Percentiles rank a stretch among this genome's conserved stretches.
Evolutionary conservation across 805 yeast genomes (phyloP).

Genomic region (Cyberlindnera maclurae): DNA sequence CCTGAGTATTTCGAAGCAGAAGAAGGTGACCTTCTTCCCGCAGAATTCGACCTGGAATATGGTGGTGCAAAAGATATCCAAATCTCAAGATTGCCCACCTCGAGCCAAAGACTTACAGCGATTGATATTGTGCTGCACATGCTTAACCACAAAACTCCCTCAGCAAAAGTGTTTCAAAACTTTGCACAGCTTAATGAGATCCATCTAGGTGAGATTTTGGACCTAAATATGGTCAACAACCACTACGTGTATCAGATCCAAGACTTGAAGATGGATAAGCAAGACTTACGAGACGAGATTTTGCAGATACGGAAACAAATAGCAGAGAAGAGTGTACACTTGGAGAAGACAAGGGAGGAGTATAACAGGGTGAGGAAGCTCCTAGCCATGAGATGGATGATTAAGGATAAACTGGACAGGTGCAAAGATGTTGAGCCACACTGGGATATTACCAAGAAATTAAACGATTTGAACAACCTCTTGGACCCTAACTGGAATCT

Average conservation of each 20-base stretch:
- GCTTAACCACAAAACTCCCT: constrained; percentile 3
- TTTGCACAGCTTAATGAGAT: constrained; percentile 20
- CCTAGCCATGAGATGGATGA: constrained; percentile 14
- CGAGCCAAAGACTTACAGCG: constrained; percentile 15
- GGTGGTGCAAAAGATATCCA: constrained; percentile 9
- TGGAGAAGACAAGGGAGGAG: constrained; percentile 21
- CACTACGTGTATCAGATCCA: constrained; percentile 25
- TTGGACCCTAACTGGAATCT: constrained; percentile 23
- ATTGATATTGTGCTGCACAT: constrained; percentile 15
- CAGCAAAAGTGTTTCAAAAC: constrained; percentile 5
- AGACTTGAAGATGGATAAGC: constrained; percentile 24
- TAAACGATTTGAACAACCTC: constrained; percentile 23
- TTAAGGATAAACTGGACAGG: constrained; percentile 7
- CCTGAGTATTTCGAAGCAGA: too few species aligned
- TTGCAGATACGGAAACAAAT: constrained; percentile 25
- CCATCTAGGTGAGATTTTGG: constrained; percentile 29
- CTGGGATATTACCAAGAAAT: constrained; percentile 14
- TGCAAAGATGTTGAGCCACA: background rate
- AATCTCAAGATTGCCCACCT: constrained; percentile 21
- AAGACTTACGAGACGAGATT: constrained; percentile 24
- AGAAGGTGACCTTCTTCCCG: background rate
- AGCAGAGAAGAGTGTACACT: constrained; percentile 17
- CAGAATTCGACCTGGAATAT: constrained; percentile 1
- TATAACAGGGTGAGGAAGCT: constrained; percentile 18
- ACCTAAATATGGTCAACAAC: constrained; percentile 29